Evolutionary conservation across 2,329 filamentous ascomycete genomes (phyloP).

Genomic region (Xylariaceae sp.): DNA sequence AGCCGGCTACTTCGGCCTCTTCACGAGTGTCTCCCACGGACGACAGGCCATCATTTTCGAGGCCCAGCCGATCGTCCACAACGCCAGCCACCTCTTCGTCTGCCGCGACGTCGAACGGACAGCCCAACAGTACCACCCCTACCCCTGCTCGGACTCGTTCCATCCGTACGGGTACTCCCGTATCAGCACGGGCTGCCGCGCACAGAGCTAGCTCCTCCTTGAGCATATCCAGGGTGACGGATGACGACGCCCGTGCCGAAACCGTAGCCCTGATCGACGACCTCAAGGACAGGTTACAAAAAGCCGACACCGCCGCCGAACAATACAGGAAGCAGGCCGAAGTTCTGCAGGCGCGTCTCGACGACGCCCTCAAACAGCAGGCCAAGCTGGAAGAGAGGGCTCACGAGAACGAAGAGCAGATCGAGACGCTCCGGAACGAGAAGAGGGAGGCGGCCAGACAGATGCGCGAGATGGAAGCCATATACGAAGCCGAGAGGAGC

Average conservation of each 20-base stretch:
- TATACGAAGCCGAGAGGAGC: slow-evolving; percentile 85
- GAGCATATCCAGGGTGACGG: slow-evolving; percentile 44
- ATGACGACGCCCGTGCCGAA: slow-evolving; percentile 73
- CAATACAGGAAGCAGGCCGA: slow-evolving; percentile 79
- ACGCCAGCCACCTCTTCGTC: slow-evolving; percentile 42
- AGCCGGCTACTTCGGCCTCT: slow-evolving; percentile 44
- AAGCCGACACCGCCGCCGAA: slow-evolving; percentile 71
- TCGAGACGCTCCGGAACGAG: slow-evolving; percentile 76
- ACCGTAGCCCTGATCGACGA: slow-evolving; percentile 76
- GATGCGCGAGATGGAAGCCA: slow-evolving; percentile 84
- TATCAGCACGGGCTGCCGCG: slow-evolving; percentile 68
- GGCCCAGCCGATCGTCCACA: slow-evolving; percentile 43
- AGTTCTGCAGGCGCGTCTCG: slow-evolving; percentile 76
- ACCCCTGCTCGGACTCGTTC: slow-evolving; percentile 59
- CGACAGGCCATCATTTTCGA: slow-evolving; percentile 37
- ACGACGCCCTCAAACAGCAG: slow-evolving; percentile 80
- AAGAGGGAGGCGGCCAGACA: slow-evolving; percentile 78
- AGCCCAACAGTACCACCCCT: slow-evolving; percentile 32
- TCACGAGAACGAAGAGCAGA: slow-evolving; percentile 79
- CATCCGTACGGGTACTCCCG: slow-evolving; percentile 56
- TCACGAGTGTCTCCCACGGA: slow-evolving; percentile 38
- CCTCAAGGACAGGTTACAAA: slow-evolving; percentile 73
- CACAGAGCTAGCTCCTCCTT: slow-evolving; percentile 50
- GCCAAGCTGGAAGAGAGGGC: slow-evolving; percentile 79
- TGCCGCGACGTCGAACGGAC: slow-evolving; percentile 28